Percentiles rank a stretch among this genome's conserved stretches.
These are phyloP conservation scores for Linnemannia hyalina DNA, from an alignment of 192 early-diverging fungal genomes.

Conservation along the genomic window DNA sequence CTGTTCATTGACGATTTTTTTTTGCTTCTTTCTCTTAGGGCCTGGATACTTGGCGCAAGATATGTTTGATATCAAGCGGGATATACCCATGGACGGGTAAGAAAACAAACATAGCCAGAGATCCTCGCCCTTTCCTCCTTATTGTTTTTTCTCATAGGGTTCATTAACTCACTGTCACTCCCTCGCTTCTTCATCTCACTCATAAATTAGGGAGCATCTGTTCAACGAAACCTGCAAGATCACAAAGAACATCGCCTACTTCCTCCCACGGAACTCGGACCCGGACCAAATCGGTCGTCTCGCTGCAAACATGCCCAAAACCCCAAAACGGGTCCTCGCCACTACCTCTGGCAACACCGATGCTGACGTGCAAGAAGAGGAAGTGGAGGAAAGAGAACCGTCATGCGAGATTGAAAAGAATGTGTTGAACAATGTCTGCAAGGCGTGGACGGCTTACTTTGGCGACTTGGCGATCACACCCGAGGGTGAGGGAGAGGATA, in stretches of 20 bases:
- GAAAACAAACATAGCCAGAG: not conserved
- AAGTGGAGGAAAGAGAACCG: constrained; percentile 50
- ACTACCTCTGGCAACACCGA: not conserved
- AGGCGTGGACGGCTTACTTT: constrained; percentile 84
- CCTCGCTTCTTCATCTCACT: not conserved
- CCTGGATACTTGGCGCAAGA: constrained; percentile 76
- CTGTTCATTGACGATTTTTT: constrained; percentile 2
- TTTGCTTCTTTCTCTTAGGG: constrained; percentile 49
- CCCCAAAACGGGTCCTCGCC: not conserved
- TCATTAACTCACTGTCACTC: not conserved
- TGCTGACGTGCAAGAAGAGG: not conserved
- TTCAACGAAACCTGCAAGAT: constrained; percentile 73
- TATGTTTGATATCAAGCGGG: constrained; percentile 76
- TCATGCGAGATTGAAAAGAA: constrained; percentile 89
- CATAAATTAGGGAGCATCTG: constrained; percentile 68
- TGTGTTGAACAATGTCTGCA: constrained; percentile 73
- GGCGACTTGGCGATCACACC: constrained; percentile 70
- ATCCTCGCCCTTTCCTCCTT: not conserved
- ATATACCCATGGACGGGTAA: constrained; percentile 84
- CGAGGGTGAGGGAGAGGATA: not conserved
- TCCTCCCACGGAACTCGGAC: constrained; percentile 87
- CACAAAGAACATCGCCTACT: constrained; percentile 85
- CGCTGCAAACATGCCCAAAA: constrained; percentile 18
- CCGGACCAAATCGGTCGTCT: constrained; percentile 73
- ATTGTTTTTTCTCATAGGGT: too few species aligned